Evolutionary conservation across 2,329 filamentous ascomycete genomes (phyloP).

Genomic region (Monosporascus sp.): DNA sequence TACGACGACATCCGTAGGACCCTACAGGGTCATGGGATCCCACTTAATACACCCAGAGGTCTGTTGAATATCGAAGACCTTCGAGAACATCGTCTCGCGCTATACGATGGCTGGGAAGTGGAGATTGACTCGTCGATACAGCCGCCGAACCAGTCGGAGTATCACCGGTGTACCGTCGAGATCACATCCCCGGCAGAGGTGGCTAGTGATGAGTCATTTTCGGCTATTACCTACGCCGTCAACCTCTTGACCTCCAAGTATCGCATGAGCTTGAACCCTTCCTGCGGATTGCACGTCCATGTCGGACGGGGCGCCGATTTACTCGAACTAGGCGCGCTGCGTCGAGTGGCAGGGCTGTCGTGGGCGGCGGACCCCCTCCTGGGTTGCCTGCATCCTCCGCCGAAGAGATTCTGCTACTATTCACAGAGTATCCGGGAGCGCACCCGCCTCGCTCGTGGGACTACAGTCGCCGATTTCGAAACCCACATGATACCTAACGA

Average conservation of each 20-base stretch:
- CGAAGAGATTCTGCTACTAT: background rate
- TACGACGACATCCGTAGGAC: background rate
- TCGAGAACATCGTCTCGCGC: background rate
- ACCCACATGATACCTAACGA: background rate
- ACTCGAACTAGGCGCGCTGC: slow-evolving; percentile 4
- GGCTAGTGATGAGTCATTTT: slow-evolving; percentile 5
- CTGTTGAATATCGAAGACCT: too few relatives aligned
- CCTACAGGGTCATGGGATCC: background rate
- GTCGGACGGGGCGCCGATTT: slow-evolving; percentile 10
- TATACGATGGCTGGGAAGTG: slow-evolving; percentile 1
- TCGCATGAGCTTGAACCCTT: slow-evolving; percentile 7
- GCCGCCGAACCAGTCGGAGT: background rate
- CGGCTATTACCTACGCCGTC: slow-evolving; percentile 6
- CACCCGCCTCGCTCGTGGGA: slow-evolving; percentile 1
- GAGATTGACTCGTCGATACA: background rate
- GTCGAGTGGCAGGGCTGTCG: slow-evolving; percentile 6
- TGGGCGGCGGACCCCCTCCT: slow-evolving; percentile 13
- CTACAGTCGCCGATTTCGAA: background rate
- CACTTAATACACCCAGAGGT: background rate
- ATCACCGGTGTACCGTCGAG: slow-evolving; percentile 6
- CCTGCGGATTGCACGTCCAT: slow-evolving; percentile 15
- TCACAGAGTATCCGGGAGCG: background rate
- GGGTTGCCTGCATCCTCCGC: slow-evolving; percentile 7
- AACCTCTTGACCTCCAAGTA: slow-evolving; percentile 2
- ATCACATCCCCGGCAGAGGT: slow-evolving; percentile 6